A percentile compares a stretch with the other conserved stretches of the same genome.
Evolutionary conservation across 306 rosid genomes (phyloP).

Genomic region (Malus orientalis): DNA sequence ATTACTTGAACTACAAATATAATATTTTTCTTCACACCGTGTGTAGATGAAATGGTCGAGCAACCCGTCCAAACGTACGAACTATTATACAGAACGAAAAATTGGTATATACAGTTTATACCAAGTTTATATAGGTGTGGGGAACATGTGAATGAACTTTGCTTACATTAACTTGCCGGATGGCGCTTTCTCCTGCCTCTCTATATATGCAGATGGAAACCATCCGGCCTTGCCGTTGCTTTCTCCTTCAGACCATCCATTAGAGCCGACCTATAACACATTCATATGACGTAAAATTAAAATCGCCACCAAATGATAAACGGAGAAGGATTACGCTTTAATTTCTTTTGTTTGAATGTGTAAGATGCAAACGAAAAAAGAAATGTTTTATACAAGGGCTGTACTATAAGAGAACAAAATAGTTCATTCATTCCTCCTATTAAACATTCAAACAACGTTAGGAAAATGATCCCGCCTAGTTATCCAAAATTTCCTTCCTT

Average conservation of each 20-base stretch:
- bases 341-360: not conserved
- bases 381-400: not conserved
- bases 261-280: constrained; percentile 42
- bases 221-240: constrained; percentile 71
- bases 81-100: not conserved
- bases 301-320: not conserved
- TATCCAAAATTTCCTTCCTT: not conserved
- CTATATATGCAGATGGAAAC: constrained; percentile 94
- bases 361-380: not conserved
- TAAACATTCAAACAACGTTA: not conserved
- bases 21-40: not conserved
- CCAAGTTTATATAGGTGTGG: not conserved
- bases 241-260: constrained; percentile 97
- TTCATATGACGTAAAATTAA: not conserved
- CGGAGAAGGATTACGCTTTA: not conserved
- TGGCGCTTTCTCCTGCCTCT: constrained; percentile 53
- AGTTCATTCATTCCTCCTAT: not conserved
- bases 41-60: too few species aligned
- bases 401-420: not conserved
- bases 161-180: constrained; percentile 23
- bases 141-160: not conserved
- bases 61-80: not conserved
- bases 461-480: not conserved
- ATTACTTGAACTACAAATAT: not conserved
- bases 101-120: not conserved